Base-by-base conservation (phyloP, 169 alveolate species). In the Cryptosporidium viatorum region DNA sequence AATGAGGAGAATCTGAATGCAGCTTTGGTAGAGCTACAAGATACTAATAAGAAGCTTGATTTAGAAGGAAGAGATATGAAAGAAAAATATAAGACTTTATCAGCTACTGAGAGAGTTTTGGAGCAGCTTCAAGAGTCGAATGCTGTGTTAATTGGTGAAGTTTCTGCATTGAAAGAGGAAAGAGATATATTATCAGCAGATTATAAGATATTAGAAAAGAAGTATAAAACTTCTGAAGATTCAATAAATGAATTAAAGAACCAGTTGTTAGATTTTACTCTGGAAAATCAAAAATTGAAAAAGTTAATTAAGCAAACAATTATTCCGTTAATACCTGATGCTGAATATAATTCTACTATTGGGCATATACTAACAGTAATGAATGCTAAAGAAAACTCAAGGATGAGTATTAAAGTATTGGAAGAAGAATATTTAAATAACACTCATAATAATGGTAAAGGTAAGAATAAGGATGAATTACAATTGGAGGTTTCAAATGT, bases 301-400 rank as follows among this genome's bases (percentile, higher is more conserved):
- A 80, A 80, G 23, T 80, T 80, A 65, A 80, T 80, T 59, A 80
- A 80, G 51, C 65, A 80, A 62, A 80, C 89, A 62, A 43, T 80
- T 6, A 60, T 80, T 21, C 89, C 89, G 0, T 43, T 80, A 43
- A 37, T 80, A 62, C 89, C 89, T 33, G 73, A 18, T 23, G 51
- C 62, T 26, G 89, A 80, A 50, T 52, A 80, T 43, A 65, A 59
- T 31, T 80, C 89, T 23, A 80, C 89, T 41, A 80, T 80, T 59
- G 68, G 75, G 18, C 89, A 80, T 62, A 37, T 80, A 23, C 41
- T 80, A 18, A 80, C 69, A 21, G 75, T 80, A 10, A 41, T 80
- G 51, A 80, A 59, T 26, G 89, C 89, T 21, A 80, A 80, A 50
- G 89, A 80, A 67, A 80, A 80, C 37, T 80, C 89, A 12, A 80